A percentile compares a stretch with the other conserved stretches of the same genome.
Evolutionary conservation across 192 early-diverging fungal genomes (phyloP).

Genomic region (Linderina pennispora): DNA sequence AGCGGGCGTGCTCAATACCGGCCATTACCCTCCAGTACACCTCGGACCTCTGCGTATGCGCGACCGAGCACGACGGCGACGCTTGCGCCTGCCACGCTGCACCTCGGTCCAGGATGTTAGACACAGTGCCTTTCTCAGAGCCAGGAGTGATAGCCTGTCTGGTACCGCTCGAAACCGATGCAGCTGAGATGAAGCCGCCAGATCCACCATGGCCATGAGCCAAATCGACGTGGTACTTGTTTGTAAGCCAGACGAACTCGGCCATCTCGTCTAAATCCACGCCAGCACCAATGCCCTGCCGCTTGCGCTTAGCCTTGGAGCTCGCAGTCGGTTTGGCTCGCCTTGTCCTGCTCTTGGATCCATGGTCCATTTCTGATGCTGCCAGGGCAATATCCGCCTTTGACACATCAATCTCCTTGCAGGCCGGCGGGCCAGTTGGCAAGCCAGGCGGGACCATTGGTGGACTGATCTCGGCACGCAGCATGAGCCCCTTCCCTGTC

Average conservation of each 20-base stretch:
- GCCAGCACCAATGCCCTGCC: constrained; percentile 4
- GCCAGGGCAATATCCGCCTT: constrained; percentile 15
- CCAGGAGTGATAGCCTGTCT: not conserved
- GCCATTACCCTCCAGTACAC: constrained; percentile 27
- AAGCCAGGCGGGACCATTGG: constrained; percentile 40
- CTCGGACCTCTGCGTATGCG: constrained; percentile 17
- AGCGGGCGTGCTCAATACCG: constrained; percentile 31
- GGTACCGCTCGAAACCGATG: not conserved
- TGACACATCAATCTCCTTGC: constrained; percentile 18
- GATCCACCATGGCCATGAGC: not conserved
- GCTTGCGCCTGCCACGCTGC: constrained; percentile 31
- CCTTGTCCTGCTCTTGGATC: constrained; percentile 1
- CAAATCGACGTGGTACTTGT: constrained; percentile 16
- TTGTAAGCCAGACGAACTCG: constrained; percentile 15
- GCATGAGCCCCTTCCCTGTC: constrained; percentile 23
- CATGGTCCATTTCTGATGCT: not conserved
- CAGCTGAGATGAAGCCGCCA: not conserved
- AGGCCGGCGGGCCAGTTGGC: constrained; percentile 15
- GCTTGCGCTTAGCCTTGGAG: constrained; percentile 2
- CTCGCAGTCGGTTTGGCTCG: not conserved
- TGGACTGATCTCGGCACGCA: constrained; percentile 36
- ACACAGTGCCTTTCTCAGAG: constrained; percentile 2
- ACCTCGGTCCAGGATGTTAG: constrained; percentile 21
- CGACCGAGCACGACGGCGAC: constrained; percentile 14
- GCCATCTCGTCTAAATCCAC: constrained; percentile 12